Base-by-base conservation (phyloP, 805 yeast genomes). In the Wickerhamomyces ciferrii region DNA sequence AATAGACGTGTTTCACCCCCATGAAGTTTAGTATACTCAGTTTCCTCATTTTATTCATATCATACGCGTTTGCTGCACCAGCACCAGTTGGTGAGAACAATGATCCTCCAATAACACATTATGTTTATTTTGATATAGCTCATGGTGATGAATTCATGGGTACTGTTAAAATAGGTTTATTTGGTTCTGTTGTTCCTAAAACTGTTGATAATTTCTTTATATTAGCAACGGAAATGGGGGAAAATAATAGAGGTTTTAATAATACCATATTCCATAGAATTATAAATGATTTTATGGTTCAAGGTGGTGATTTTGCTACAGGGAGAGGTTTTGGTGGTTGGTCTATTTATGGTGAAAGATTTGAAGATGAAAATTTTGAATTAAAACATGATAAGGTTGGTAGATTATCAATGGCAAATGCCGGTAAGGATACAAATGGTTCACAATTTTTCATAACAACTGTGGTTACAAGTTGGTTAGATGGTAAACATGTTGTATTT, bases 291-390 rank as follows among this genome's bases (percentile, higher is more conserved):
- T 87, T 86, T 63, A 81, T 87, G 84, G 76, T 90, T 55, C 96
- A 87, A 20, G 96, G 96, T 48, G 97, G 97, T 51, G 92, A 88
- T 65, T 82, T 84, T 61, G 82, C 85, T 53, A 75, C 74, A 23
- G 66, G 65, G 36, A 72, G 75, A 54, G 91, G 92, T 15, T 72
- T 78, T 45, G 96, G 95, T 23, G 96, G 97, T 14, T 72, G 74
- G 55, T 85, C 95, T 24, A 83, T 88, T 56, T 86, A 81, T 65
- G 96, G 96, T 27, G 70, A 70, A 46, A 74, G 72, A 58, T 83
- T 89, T 59, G 74, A 70, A 4, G 97, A 90, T 63, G 97, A 90
- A 73, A 86, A 81, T 80, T 68, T 84, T 56, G 53, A 61, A n/a
- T 60, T 84, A 54, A 78, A 76, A 65, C 89, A 84, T 62, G 84